Evolutionary conservation across 2,329 filamentous ascomycete species (phyloP), one percentile per base, ranked within the genome.

Genomic region (Aspergillus ustus): DNA sequence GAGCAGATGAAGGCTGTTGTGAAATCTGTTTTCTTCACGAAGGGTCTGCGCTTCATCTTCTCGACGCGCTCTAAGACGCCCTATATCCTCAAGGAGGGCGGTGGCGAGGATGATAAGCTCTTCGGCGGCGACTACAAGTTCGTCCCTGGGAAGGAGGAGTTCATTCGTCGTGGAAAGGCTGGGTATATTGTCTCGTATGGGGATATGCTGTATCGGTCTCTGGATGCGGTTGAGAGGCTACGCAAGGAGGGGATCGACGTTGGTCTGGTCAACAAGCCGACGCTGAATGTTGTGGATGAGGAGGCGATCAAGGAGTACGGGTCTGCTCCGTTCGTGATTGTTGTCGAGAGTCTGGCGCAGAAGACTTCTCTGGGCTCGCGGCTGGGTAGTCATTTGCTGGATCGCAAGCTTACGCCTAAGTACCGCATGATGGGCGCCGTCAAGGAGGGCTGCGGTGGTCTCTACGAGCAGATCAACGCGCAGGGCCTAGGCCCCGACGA

Each of bases 1-100:
- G 74, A 78, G 57, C 76, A 78, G 67, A 78, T 78, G 76, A 74
- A 74, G 59, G 75, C 75, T 0, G 68, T 73, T 4, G 74, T 78
- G 3, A 66, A 66, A 40, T 72, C 74, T 62, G 72, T 78, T 37
- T 78, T 78, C 67, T 78, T 73, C 69, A 68, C 74, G 25, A 65
- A 74, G 59, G 75, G 76, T 2, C 66, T 78, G 60, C 70, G 76
- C 3, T 73, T 78, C 53, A 67, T 78, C 59, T 74, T 78, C 61
- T 78, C 76, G 11, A 78, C 75, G 19, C 75, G 76, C 50, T 68
- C 76, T 57, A 78, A 78, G 65, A 67, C 73, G 2, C 76, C 76
- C 3, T 72, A 74, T 25, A 77, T 78, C 50, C 65, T 77, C 9
- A 77, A 78, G 66, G 76, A 78, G 55, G 68, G 68, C n/a, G 70